phyloP scores from a whole-genome alignment of 345 rosid species.

The Eucalyptus erythrocorys region DNA sequence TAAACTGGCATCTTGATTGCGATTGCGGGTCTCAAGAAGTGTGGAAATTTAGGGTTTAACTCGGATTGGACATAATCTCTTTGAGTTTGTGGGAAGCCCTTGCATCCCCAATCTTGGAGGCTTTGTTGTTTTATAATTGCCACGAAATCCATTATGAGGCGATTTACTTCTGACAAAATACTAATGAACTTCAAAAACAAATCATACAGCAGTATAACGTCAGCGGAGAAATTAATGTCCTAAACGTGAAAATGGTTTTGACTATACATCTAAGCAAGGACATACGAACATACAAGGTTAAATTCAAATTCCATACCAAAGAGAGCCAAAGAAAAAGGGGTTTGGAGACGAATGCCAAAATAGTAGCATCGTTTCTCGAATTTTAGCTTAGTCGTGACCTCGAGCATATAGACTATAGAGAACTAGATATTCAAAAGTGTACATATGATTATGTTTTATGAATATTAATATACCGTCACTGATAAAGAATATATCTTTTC shows the following conservation, averaged over 20 bases:
- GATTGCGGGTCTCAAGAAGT: not conserved
- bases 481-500: not conserved
- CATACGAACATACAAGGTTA: not conserved
- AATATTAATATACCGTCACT: not conserved
- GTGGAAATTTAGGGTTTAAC: not conserved
- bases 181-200: not conserved
- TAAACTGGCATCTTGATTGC: not conserved
- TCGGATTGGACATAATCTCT: not conserved
- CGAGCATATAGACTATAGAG: not conserved
- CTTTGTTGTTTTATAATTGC: not conserved
- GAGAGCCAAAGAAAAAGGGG: not conserved
- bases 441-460: not conserved
- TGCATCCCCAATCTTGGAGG: not conserved
- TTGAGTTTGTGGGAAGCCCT: not conserved
- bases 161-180: not conserved
- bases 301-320: not conserved
- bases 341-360: not conserved
- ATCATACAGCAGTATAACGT: not conserved
- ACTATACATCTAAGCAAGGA: not conserved
- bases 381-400: not conserved
- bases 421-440: not conserved
- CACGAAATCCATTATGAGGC: not conserved
- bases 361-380: not conserved
- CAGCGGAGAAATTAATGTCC: not conserved
- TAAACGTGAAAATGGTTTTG: not conserved